These are phyloP conservation scores for Arabis hirsuta DNA, from an alignment of 345 rosid species.

Conservation along the genomic window DNA sequence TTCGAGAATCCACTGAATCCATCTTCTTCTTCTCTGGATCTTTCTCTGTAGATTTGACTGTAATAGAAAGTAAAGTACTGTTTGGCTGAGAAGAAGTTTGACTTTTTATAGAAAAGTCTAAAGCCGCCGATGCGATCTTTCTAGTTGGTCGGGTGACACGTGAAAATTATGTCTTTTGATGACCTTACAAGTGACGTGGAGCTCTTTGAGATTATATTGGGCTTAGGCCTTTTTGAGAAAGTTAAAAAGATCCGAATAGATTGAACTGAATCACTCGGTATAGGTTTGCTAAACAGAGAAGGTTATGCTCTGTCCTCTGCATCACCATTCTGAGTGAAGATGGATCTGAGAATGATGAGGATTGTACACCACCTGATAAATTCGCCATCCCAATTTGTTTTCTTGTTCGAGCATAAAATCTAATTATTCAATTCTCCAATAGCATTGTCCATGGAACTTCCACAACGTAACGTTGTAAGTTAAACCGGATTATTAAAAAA, in stretches of 20 bases:
- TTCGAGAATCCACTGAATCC: constrained; percentile 40
- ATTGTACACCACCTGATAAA: constrained; percentile 31
- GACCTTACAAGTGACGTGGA: background rate
- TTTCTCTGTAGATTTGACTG: background rate
- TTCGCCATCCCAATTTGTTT: background rate
- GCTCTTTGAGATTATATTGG: background rate
- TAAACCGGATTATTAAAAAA: too few relatives aligned
- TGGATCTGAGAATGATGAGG: constrained; percentile 43
- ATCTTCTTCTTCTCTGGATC: constrained; percentile 14
- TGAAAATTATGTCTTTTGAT: constrained; percentile 8
- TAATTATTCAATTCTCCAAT: constrained; percentile 1
- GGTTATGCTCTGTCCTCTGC: constrained; percentile 42
- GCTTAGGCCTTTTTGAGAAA: background rate
- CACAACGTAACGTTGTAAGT: too few relatives aligned
- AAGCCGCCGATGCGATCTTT: constrained; percentile 26
- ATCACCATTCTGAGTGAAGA: background rate
- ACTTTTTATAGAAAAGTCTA: background rate
- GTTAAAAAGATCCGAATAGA: background rate
- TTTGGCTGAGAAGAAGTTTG: background rate
- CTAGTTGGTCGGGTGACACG: constrained; percentile 19
- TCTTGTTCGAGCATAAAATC: constrained; percentile 9
- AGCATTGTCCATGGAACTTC: too few relatives aligned
- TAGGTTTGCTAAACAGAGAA: background rate
- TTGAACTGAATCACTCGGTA: background rate
- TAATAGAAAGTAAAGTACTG: background rate